A percentile compares a stretch with the other conserved stretches of the same genome.
Evolutionary conservation across 306 rosid species (phyloP).

Genomic region (Acacia confusa): DNA sequence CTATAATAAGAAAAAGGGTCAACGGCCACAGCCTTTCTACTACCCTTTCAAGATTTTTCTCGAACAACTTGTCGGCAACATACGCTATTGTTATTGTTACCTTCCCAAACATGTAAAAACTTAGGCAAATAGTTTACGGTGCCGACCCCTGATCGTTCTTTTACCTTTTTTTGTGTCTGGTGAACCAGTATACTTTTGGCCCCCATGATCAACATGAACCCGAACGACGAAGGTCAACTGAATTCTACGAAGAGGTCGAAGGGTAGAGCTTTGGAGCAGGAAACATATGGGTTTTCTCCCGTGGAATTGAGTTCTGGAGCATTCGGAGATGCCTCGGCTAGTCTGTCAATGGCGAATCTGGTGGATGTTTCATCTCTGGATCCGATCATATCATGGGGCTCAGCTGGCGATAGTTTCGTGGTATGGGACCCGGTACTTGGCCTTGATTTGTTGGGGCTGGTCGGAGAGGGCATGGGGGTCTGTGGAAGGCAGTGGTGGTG

Average conservation of each 20-base stretch:
- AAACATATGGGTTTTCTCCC: conserved; percentile 15
- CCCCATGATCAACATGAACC: conserved; percentile 31
- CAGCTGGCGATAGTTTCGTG: conserved; percentile 67
- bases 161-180: neutral
- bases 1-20: neutral
- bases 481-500: too few relatives aligned
- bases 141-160: neutral
- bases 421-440: conserved; percentile 79
- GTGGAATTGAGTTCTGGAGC: conserved; percentile 29
- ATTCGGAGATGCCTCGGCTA: conserved; percentile 1
- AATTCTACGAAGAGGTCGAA: conserved; percentile 28
- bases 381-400: conserved; percentile 89
- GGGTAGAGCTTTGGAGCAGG: conserved; percentile 18
- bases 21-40: conserved; percentile 54
- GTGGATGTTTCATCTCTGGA: conserved; percentile 78
- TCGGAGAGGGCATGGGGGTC: too few relatives aligned
- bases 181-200: neutral
- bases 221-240: conserved; percentile 30
- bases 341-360: conserved; percentile 44
- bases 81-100: neutral
- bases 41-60: conserved; percentile 37
- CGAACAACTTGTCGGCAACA: conserved; percentile 33
- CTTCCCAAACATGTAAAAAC: conserved; percentile 5
- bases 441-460: too few relatives aligned
- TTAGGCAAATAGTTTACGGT: neutral